Conservation (phyloP, 1,284 basidiomycete species). For the Apiotrichum mycotoxinovorans region DNA sequence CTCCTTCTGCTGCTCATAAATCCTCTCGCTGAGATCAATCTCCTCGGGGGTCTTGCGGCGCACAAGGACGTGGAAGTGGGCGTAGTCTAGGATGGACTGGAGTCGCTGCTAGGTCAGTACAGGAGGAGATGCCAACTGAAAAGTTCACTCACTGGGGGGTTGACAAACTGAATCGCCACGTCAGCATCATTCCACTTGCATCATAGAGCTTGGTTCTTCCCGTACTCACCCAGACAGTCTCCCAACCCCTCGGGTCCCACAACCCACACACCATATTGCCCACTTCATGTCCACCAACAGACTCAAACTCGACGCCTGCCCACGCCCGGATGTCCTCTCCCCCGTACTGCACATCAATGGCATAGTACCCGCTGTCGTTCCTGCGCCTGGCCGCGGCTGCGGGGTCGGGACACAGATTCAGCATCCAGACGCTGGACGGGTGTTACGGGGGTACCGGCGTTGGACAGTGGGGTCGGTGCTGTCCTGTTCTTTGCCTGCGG, state of each 20-base stretch:
- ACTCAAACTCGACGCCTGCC: slow-evolving; percentile 36
- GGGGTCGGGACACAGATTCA: too few relatives aligned
- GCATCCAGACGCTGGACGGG: too few relatives aligned
- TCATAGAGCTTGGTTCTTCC: not conserved
- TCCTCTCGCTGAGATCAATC: slow-evolving; percentile 35
- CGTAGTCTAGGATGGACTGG: slow-evolving; percentile 45
- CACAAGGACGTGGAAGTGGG: slow-evolving; percentile 50
- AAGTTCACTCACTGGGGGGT: too few relatives aligned
- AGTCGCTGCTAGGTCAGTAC: too few relatives aligned
- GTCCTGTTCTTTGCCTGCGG: too few relatives aligned
- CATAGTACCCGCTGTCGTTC: slow-evolving; percentile 34
- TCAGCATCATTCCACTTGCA: not conserved
- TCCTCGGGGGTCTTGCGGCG: slow-evolving; percentile 45
- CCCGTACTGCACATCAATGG: slow-evolving; percentile 29
- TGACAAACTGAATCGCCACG: slow-evolving; percentile 29
- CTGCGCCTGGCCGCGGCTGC: too few relatives aligned
- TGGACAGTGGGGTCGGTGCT: too few relatives aligned
- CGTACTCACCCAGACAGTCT: slow-evolving; percentile 49
- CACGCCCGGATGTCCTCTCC: slow-evolving; percentile 31
- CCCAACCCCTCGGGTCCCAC: slow-evolving; percentile 47
- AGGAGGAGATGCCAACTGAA: too few relatives aligned
- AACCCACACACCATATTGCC: slow-evolving; percentile 42
- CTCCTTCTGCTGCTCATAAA: too few relatives aligned
- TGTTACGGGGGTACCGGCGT: too few relatives aligned
- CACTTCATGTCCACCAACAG: slow-evolving; percentile 39